These are phyloP conservation scores for Aegilops longissima DNA, from an alignment of 176 grass and related monocot species.

Conservation along the genomic window DNA sequence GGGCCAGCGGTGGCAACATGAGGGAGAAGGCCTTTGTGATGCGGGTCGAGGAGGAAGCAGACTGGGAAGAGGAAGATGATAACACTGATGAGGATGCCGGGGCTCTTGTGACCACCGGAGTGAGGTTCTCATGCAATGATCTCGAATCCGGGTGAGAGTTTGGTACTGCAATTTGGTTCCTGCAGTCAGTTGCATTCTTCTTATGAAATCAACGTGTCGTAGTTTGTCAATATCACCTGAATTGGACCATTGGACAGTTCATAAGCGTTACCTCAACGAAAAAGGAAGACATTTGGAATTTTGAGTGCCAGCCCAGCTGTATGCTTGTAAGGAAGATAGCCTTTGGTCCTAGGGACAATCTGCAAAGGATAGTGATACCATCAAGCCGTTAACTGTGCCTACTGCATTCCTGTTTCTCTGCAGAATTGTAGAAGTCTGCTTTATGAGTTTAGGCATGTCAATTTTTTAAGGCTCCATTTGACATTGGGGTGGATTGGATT, in stretches of 20 bases:
- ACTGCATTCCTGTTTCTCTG: no score
- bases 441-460: no score
- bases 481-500: no score
- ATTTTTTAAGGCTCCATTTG: no score
- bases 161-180: not conserved
- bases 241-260: not conserved
- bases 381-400: no score
- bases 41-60: constrained; percentile 42
- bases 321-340: not conserved
- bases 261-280: not conserved
- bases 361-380: no score
- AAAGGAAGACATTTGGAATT: not conserved
- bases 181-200: not conserved
- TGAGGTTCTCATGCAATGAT: constrained; percentile 31
- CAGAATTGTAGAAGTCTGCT: no score
- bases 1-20: not conserved
- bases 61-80: constrained; percentile 7
- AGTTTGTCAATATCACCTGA: constrained; percentile 8
- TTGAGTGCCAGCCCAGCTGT: not conserved
- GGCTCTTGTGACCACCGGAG: constrained; percentile 8
- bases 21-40: constrained; percentile 50
- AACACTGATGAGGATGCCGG: not conserved
- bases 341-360: no score
- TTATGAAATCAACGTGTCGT: not conserved
- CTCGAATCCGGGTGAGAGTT: constrained; percentile 33